phyloP scores from a whole-genome alignment of 495 filamentous ascomycete genomes.

The Talaromyces ruber region DNA sequence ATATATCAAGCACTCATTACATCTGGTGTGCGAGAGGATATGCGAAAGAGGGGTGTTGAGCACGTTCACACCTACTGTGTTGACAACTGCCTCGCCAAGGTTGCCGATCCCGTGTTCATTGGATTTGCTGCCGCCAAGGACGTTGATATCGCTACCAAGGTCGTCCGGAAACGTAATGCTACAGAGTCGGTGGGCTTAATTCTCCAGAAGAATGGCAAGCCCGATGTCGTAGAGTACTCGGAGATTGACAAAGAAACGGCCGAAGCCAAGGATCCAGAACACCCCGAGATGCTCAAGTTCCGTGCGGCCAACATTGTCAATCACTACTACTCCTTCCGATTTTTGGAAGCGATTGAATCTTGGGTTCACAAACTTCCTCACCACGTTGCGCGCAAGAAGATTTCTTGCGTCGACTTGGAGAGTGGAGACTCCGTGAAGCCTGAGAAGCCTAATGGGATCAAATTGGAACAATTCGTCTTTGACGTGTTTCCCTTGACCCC shows the following conservation, averaged over 20 bases:
- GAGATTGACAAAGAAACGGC: slow-evolving; percentile 86
- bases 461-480: slow-evolving; percentile 98
- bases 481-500: slow-evolving; percentile 91
- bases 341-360: slow-evolving; percentile 81
- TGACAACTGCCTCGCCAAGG: slow-evolving; percentile 97
- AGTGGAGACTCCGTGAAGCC: slow-evolving; percentile 78
- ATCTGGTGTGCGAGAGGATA: slow-evolving; percentile 76
- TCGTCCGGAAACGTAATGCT: slow-evolving; percentile 94
- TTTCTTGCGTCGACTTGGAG: slow-evolving; percentile 70
- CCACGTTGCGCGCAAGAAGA: slow-evolving; percentile 98
- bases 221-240: slow-evolving; percentile 97
- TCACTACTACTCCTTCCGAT: slow-evolving; percentile 96
- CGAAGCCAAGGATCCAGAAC: slow-evolving; percentile 79
- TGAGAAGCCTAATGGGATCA: slow-evolving; percentile 92
- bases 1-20: slow-evolving; percentile 88
- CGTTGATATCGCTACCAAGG: slow-evolving; percentile 96
- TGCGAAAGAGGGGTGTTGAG: slow-evolving; percentile 80
- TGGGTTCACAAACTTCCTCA: slow-evolving; percentile 84
- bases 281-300: slow-evolving; percentile 82
- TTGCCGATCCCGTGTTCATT: slow-evolving; percentile 92
- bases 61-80: slow-evolving; percentile 98
- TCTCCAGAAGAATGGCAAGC: slow-evolving; percentile 87
- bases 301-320: slow-evolving; percentile 99
- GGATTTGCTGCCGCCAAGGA: slow-evolving; percentile 83
- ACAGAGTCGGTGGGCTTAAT: slow-evolving; percentile 96